These are phyloP conservation scores for Neopestalotiopsis rosae DNA, from an alignment of 2,329 filamentous ascomycete genomes.

Conservation along the genomic window DNA sequence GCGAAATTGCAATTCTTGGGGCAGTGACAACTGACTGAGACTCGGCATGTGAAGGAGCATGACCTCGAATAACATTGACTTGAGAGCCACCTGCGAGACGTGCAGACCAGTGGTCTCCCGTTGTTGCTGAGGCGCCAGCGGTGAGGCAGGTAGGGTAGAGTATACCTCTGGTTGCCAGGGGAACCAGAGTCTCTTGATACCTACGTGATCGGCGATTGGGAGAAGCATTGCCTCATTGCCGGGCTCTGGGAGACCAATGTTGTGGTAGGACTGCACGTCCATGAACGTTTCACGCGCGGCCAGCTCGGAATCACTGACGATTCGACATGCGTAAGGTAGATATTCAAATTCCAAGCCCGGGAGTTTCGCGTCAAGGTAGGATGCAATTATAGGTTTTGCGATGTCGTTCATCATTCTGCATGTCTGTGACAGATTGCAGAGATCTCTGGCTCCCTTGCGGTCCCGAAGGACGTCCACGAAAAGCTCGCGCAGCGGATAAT, in stretches of 20 bases:
- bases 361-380: not conserved
- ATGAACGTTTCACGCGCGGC: not conserved
- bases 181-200: not conserved
- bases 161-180: not conserved
- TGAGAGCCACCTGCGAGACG: not conserved
- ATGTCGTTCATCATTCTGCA: not conserved
- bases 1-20: not conserved
- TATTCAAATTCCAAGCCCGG: not conserved
- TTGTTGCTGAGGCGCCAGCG: too few relatives aligned
- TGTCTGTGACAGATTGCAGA: not conserved
- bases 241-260: not conserved
- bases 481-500: not conserved
- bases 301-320: not conserved
- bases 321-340: not conserved
- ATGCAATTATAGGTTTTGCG: not conserved
- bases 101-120: too few relatives aligned
- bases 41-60: not conserved
- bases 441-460: not conserved
- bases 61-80: not conserved
- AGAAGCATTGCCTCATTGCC: not conserved
- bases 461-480: not conserved
- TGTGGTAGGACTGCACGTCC: not conserved
- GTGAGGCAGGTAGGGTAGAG: too few relatives aligned
- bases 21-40: not conserved
- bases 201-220: not conserved